Evolutionary conservation across 2,329 filamentous ascomycete genomes (phyloP).

Genomic region (Botrytis pseudocinerea): DNA sequence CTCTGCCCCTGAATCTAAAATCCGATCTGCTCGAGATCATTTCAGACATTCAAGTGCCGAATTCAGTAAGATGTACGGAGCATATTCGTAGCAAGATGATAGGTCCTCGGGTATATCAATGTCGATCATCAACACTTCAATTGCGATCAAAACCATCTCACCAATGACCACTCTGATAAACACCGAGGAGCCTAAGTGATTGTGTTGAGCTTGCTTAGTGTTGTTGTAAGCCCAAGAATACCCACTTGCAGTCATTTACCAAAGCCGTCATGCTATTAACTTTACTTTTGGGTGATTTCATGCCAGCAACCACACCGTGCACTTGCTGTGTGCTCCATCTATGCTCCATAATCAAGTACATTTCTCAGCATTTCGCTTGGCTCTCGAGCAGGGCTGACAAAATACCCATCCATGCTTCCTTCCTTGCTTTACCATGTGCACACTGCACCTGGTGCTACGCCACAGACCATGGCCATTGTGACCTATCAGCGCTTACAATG

Average conservation of each 20-base stretch:
- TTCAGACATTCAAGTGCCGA: not conserved
- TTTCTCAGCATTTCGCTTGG: not conserved
- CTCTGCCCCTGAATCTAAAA: constrained; percentile 2
- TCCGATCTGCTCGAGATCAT: not conserved
- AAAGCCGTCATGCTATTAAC: not conserved
- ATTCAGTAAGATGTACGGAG: not conserved
- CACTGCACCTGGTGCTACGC: constrained; percentile 14
- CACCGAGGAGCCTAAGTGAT: too few species aligned
- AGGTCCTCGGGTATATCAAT: not conserved
- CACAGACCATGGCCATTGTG: constrained; percentile 12
- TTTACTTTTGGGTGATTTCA: not conserved
- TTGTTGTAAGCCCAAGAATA: not conserved
- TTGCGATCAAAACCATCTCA: not conserved
- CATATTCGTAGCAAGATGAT: not conserved
- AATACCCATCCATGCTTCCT: not conserved
- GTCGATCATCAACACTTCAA: not conserved
- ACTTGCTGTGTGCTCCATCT: not conserved
- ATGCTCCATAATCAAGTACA: not conserved
- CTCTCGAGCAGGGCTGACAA: constrained; percentile 17
- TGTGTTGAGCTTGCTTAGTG: not conserved
- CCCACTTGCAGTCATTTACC: not conserved
- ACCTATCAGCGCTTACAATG: constrained; percentile 10
- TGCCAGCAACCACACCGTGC: not conserved
- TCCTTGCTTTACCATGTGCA: constrained; percentile 4
- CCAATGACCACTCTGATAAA: not conserved